Base-by-base conservation (phyloP, 2,329 filamentous ascomycete genomes). In the Helotiales sp. region DNA sequence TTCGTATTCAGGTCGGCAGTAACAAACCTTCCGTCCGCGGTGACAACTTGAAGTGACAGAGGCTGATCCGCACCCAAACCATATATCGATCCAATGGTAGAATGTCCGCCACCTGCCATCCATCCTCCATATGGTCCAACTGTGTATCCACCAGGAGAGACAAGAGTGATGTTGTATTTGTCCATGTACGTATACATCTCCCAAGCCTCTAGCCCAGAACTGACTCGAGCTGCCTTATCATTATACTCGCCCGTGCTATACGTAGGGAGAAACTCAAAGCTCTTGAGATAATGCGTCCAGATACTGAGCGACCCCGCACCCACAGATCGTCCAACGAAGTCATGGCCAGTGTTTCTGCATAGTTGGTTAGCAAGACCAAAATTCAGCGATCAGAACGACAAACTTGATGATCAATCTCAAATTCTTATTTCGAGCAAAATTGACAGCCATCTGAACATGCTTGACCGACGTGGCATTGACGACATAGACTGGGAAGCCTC, bases 311-410 rank as follows among this genome's bases (percentile, higher is more conserved):
- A 54, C n/a, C 55, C 55, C 2, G 51, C 72, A 30, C 78, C 78
- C 5, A 74, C 72, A 0, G 76, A 79, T 54, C 75, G 74, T 17
- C 77, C 77, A 30, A 71, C 72, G 59, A 76, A 80, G 60, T 78
- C 76, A 61, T 79, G 76, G 6, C 77, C 76, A 1, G 76, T 78
- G 57, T 78, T 79, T 61, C 75, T 76, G 53, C 70, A 66, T 2
- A n/a, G n/a, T n/a, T n/a, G n/a, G n/a, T n/a, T n/a, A n/a, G n/a
- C n/a, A n/a, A n/a, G n/a, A n/a, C n/a, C n/a, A n/a, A n/a, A n/a
- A n/a, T n/a, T n/a, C n/a, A n/a, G n/a, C n/a, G n/a, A n/a, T n/a
- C n/a, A n/a, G n/a, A n/a, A n/a, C n/a, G n/a, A n/a, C 54, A 50
- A 27, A 58, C 54, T 63, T 63, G 24, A 63, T 53, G 7, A 61